Percentiles rank a stretch among this genome's conserved stretches.
Evolutionary conservation across 495 filamentous ascomycete genomes (phyloP).

Genomic region (Aspergillus taichungensis): DNA sequence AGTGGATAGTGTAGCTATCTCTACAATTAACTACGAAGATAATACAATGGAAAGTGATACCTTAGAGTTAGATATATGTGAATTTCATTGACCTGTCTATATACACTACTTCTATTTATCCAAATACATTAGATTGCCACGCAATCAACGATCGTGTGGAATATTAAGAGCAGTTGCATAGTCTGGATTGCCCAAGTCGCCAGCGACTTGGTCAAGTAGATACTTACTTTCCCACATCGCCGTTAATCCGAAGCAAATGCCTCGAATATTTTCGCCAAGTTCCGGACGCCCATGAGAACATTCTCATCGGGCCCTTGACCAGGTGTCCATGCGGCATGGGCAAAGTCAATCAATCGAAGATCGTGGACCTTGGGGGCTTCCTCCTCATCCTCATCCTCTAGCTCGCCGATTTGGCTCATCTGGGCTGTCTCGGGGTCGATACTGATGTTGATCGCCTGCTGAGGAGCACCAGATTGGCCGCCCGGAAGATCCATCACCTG

Average conservation of each 20-base stretch:
- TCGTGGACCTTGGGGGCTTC: slow-evolving; percentile 64
- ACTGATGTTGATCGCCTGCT: slow-evolving; percentile 32
- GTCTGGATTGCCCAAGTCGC: slow-evolving; percentile 13
- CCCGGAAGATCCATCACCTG: slow-evolving; percentile 26
- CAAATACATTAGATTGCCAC: too few species aligned
- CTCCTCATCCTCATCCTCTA: slow-evolving; percentile 56
- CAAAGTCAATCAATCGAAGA: slow-evolving; percentile 93
- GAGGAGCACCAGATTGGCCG: slow-evolving; percentile 16
- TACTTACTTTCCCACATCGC: slow-evolving; percentile 1
- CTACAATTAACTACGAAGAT: too few species aligned
- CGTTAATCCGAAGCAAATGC: slow-evolving; percentile 40
- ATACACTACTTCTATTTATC: too few species aligned
- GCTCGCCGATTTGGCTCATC: slow-evolving; percentile 18
- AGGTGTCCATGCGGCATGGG: slow-evolving; percentile 81
- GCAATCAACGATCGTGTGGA: too few species aligned
- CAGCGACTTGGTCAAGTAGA: slow-evolving; percentile 19
- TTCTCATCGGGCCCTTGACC: slow-evolving; percentile 88
- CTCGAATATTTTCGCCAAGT: slow-evolving; percentile 59
- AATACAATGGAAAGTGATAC: too few species aligned
- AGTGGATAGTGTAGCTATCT: too few species aligned
- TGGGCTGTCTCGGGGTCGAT: slow-evolving; percentile 26
- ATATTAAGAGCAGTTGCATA: too few species aligned
- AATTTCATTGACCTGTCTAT: too few species aligned
- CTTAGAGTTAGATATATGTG: too few species aligned
- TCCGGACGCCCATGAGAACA: slow-evolving; percentile 64